These are phyloP conservation scores for Sphagnum contortum DNA, from an alignment of 225 moss, liverwort and hornwort genomes.

Conservation along the genomic window DNA sequence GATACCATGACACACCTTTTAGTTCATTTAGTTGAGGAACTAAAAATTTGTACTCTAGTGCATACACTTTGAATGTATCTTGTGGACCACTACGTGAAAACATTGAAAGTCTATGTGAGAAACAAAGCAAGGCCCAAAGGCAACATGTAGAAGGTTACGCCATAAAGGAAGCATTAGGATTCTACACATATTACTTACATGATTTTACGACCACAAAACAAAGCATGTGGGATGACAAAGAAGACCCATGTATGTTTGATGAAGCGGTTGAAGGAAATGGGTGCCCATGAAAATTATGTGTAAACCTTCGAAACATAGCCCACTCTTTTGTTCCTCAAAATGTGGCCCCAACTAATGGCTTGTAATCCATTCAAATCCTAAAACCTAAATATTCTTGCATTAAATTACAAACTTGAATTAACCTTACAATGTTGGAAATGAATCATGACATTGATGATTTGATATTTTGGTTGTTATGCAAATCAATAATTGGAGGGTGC, in stretches of 20 bases:
- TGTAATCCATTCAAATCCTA: no score
- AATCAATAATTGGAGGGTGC: no score
- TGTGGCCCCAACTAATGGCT: no score
- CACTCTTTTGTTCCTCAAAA: no score
- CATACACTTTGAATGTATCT: conserved; percentile 6
- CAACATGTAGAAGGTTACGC: background rate
- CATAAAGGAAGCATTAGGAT: background rate
- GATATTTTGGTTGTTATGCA: no score
- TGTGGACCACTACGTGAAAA: conserved; percentile 1
- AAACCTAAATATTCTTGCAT: no score
- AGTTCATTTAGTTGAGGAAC: conserved; percentile 2
- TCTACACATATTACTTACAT: background rate
- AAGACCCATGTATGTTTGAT: background rate
- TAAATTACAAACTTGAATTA: no score
- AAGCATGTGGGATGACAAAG: background rate
- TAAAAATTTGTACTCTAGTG: background rate
- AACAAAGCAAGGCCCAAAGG: background rate
- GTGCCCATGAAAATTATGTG: no score
- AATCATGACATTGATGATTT: no score
- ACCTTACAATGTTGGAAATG: no score
- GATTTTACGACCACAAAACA: accelerated
- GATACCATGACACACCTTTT: background rate
- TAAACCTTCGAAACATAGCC: no score
- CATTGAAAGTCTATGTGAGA: background rate
- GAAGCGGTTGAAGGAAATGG: no score